phyloP scores from a whole-genome alignment of 2,329 filamentous ascomycete genomes.

The Pestalotiopsis sp. region DNA sequence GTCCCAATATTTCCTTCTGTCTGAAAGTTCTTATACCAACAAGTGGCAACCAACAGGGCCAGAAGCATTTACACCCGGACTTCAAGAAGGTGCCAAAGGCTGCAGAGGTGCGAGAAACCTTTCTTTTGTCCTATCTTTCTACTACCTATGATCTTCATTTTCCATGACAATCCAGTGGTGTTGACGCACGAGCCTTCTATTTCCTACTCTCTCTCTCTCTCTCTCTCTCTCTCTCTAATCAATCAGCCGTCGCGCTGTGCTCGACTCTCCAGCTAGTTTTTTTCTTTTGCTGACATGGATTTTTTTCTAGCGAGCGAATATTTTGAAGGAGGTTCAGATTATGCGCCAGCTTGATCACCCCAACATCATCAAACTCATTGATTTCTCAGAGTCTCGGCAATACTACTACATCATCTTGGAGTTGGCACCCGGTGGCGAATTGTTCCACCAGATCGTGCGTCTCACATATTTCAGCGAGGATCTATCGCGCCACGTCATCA shows the following conservation, averaged over 20 bases:
- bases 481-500: slow-evolving; percentile 89
- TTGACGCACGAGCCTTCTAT: slow-evolving; percentile 4
- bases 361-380: slow-evolving; percentile 91
- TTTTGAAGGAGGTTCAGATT: slow-evolving; percentile 97
- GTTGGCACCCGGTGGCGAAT: slow-evolving; percentile 89
- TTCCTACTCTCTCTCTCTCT: slow-evolving; percentile 27
- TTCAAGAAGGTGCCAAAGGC: slow-evolving; percentile 94
- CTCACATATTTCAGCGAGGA: slow-evolving; percentile 99
- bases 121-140: slow-evolving; percentile 35
- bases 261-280: neutral
- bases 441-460: slow-evolving; percentile 98
- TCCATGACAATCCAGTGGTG: neutral
- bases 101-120: slow-evolving; percentile 84
- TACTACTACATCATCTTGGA: slow-evolving; percentile 99
- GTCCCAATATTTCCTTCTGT: slow-evolving; percentile 29
- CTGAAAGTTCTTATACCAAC: slow-evolving; percentile 55
- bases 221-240: slow-evolving; percentile 28
- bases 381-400: slow-evolving; percentile 90
- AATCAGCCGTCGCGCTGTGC: slow-evolving; percentile 21
- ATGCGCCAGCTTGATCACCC: slow-evolving; percentile 97
- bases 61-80: slow-evolving; percentile 91
- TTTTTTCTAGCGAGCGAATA: slow-evolving; percentile 79
- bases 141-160: neutral
- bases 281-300: slow-evolving; percentile 29
- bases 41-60: slow-evolving; percentile 66